A percentile compares a stretch with the other conserved stretches of the same genome.
Evolutionary conservation across 2,329 filamentous ascomycete genomes (phyloP).

Genomic region (Hirsutella rhossiliensis): DNA sequence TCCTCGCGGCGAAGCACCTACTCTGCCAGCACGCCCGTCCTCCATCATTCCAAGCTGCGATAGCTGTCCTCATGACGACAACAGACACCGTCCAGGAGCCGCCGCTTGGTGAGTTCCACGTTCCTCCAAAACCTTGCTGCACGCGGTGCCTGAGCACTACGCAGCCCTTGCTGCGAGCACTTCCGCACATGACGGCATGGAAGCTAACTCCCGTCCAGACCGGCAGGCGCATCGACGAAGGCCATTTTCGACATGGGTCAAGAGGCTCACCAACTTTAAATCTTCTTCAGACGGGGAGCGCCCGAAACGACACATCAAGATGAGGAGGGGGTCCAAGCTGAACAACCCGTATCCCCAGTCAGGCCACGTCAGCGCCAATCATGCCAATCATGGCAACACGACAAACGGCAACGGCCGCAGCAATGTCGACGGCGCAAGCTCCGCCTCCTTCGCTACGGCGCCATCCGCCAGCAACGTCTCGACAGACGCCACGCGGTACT

Average conservation of each 20-base stretch:
- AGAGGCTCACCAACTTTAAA: constrained; percentile 83
- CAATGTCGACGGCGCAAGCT: constrained; percentile 27
- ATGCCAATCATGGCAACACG: constrained; percentile 11
- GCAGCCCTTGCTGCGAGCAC: too few species aligned
- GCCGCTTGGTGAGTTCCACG: too few species aligned
- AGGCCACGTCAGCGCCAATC: constrained; percentile 35
- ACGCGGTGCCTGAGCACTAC: too few species aligned
- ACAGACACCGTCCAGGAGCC: too few species aligned
- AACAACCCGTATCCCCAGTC: constrained; percentile 93
- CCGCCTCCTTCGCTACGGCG: constrained; percentile 42
- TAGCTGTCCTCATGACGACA: too few species aligned
- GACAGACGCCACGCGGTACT: constrained; percentile 47
- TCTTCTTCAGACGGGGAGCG: constrained; percentile 48
- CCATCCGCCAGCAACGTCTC: constrained; percentile 43
- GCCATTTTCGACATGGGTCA: constrained; percentile 89
- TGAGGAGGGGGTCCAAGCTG: constrained; percentile 49
- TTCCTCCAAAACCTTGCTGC: too few species aligned
- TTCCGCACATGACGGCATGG: neutral
- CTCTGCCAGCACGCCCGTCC: too few species aligned
- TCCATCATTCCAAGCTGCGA: too few species aligned
- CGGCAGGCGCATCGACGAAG: constrained; percentile 57
- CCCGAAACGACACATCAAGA: constrained; percentile 27
- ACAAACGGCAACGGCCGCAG: constrained; percentile 10
- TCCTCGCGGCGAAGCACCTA: too few species aligned
- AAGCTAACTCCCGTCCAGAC: constrained; percentile 34